Conservation (phyloP, 2,329 filamentous ascomycete genomes). For the Penicillium sp. region DNA sequence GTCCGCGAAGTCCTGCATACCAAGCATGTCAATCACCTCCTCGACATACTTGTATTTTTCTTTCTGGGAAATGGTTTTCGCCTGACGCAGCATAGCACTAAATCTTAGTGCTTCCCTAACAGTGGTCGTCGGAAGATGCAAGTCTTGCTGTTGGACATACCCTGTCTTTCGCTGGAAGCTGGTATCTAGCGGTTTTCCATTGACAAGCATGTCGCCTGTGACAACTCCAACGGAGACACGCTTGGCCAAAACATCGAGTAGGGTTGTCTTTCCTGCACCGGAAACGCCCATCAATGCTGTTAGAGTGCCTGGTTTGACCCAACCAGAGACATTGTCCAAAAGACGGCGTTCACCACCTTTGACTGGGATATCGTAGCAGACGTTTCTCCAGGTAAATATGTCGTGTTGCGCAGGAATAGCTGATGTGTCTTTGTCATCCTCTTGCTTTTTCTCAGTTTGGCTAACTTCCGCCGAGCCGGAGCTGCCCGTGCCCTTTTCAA, state of each 20-base stretch:
- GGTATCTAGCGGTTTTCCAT: constrained; percentile 57
- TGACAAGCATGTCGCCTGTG: constrained; percentile 67
- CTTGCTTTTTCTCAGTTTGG: constrained; percentile 8
- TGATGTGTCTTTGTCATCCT: constrained; percentile 28
- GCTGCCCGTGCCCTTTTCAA: constrained; percentile 25
- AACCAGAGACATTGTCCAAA: constrained; percentile 57
- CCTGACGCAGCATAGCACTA: constrained; percentile 80
- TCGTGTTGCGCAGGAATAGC: constrained; percentile 33
- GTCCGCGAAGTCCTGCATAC: constrained; percentile 85
- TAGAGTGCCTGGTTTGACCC: constrained; percentile 58
- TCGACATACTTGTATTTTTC: constrained; percentile 86
- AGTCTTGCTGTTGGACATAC: constrained; percentile 70
- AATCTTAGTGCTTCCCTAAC: constrained; percentile 86
- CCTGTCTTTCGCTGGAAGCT: constrained; percentile 67
- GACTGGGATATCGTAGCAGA: constrained; percentile 56
- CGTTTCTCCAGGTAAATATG: constrained; percentile 55
- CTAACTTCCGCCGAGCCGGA: constrained; percentile 16
- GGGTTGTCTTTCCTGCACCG: constrained; percentile 63
- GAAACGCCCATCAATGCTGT: constrained; percentile 64
- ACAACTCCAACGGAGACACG: constrained; percentile 63
- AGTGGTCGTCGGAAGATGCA: constrained; percentile 79
- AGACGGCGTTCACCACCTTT: constrained; percentile 54
- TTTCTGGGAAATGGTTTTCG: constrained; percentile 63
- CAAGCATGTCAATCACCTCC: constrained; percentile 76
- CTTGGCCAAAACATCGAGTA: constrained; percentile 60